Evolutionary conservation across 106 monocot species (phyloP).

Genomic region (Iris macrosiphon): DNA sequence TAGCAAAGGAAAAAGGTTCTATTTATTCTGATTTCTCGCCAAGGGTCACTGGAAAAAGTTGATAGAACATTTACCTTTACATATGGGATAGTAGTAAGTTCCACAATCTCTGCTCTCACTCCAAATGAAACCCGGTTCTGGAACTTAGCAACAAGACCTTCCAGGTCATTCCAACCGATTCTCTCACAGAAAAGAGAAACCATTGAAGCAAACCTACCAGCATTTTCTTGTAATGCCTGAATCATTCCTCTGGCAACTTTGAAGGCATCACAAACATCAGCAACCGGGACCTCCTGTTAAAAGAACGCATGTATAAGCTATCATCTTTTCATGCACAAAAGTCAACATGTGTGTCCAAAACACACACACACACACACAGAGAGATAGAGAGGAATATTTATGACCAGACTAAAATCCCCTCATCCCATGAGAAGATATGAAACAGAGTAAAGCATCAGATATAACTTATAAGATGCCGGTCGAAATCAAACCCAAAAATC

Average conservation of each 20-base stretch:
- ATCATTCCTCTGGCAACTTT: conserved; percentile 98
- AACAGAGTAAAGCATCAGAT: too few relatives aligned
- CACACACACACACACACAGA: too few relatives aligned
- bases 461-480: too few relatives aligned
- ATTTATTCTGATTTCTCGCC: too few relatives aligned
- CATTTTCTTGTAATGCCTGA: conserved; percentile 95
- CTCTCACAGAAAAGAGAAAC: conserved; percentile 88
- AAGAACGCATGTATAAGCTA: background rate
- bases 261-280: conserved; percentile 91
- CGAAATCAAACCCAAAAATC: too few relatives aligned
- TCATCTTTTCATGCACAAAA: background rate
- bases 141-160: conserved; percentile 85
- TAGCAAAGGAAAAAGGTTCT: too few relatives aligned
- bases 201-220: conserved; percentile 97
- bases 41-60: background rate
- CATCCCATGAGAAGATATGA: too few relatives aligned
- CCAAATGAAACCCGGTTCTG: conserved; percentile 98
- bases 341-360: too few relatives aligned
- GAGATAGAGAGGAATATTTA: too few relatives aligned
- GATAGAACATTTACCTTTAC: conserved; percentile 61
- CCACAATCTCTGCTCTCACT: conserved; percentile 94
- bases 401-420: too few relatives aligned
- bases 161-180: conserved; percentile 95
- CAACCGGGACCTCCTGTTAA: conserved; percentile 71
- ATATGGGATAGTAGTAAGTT: conserved; percentile 87